Evolutionary conservation across 768 basidiomycete species (phyloP).

Genomic region (Fistulinella prunicolor): DNA sequence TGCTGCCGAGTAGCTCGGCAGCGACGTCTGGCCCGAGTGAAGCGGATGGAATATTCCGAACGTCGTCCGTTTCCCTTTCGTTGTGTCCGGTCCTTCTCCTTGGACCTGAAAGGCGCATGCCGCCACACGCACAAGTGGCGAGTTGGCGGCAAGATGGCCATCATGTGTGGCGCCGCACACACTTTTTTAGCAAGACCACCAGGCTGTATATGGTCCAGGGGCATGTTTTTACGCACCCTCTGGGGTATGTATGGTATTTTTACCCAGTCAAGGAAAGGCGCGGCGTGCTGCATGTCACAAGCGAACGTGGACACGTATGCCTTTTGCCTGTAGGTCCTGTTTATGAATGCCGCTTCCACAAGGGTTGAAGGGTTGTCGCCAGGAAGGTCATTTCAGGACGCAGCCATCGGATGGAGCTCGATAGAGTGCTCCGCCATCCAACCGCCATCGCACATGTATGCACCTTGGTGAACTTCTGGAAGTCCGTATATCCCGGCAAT

Average conservation of each 20-base stretch:
- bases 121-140: constrained; percentile 13
- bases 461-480: constrained; percentile 23
- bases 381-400: constrained; percentile 6
- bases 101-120: constrained; percentile 6
- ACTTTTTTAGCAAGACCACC: constrained; percentile 7
- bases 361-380: constrained; percentile 16
- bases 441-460: constrained; percentile 16
- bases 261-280: constrained; percentile 9
- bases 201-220: neutral
- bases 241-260: neutral
- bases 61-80: no score
- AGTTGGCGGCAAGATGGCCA: constrained; percentile 1
- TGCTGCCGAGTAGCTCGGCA: constrained; percentile 13
- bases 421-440: constrained; percentile 12
- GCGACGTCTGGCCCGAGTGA: neutral
- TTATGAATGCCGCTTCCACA: constrained; percentile 23
- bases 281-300: constrained; percentile 17
- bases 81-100: constrained; percentile 10
- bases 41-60: constrained; percentile 1
- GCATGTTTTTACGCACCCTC: constrained; percentile 15
- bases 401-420: constrained; percentile 20
- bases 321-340: constrained; percentile 14
- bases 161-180: constrained; percentile 10
- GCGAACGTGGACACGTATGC: constrained; percentile 15
- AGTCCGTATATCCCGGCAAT: constrained; percentile 27